Evolutionary conservation across 2,329 filamentous ascomycete species (phyloP).

Genomic region (Arachnomyces sp.): DNA sequence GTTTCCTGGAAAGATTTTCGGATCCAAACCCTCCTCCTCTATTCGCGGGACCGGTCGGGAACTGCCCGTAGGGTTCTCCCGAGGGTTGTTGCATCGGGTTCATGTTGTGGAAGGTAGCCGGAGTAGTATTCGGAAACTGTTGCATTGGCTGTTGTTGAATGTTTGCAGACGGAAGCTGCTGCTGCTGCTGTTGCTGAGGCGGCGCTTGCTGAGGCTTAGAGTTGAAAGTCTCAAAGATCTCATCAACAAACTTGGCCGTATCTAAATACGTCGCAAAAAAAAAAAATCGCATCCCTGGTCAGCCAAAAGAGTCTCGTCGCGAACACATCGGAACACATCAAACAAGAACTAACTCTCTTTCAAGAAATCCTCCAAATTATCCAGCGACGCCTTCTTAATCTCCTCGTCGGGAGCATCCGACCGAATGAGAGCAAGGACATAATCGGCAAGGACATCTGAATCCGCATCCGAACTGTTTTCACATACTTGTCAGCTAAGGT

Average conservation of each 20-base stretch:
- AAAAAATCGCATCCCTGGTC: not conserved
- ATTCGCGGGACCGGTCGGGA: constrained; percentile 12
- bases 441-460: constrained; percentile 54
- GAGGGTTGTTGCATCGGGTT: constrained; percentile 18
- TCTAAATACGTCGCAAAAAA: constrained; percentile 27
- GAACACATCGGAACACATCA: not conserved
- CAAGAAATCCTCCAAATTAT: constrained; percentile 53
- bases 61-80: constrained; percentile 17
- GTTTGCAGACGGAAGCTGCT: constrained; percentile 14
- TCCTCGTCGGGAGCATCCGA: constrained; percentile 49
- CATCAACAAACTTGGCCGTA: constrained; percentile 48
- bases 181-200: not conserved
- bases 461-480: constrained; percentile 51
- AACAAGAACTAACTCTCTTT: constrained; percentile 38
- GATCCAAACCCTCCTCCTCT: constrained; percentile 15
- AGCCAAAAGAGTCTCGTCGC: constrained; percentile 1
- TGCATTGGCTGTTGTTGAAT: constrained; percentile 17
- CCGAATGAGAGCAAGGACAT: constrained; percentile 52
- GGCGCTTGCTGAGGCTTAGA: constrained; percentile 25
- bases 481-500: too few relatives aligned
- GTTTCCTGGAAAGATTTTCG: constrained; percentile 37
- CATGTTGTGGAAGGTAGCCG: constrained; percentile 15
- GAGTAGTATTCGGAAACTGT: constrained; percentile 13
- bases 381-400: constrained; percentile 46
- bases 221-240: constrained; percentile 46